Evolutionary conservation across 768 basidiomycete species (phyloP), one percentile per base, ranked within the genome.

Genomic region (Auricularia sp.): DNA sequence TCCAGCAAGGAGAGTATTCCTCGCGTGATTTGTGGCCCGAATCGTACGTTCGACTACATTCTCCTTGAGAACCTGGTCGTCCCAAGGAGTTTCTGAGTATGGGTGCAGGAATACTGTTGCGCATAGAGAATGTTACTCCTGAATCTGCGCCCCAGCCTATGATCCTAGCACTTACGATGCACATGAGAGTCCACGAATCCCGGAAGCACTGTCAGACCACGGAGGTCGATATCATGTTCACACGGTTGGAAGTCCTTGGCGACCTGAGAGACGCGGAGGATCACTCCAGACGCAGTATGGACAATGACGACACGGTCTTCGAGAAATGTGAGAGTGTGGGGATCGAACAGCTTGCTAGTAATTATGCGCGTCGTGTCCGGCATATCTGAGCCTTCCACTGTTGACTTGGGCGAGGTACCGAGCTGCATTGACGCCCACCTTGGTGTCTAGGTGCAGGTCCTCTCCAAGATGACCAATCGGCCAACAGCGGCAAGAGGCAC

Each of bases 141-240:
- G 37, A 44, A 29, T 29, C 29, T 29, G 29, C 29, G 29, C 29
- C 29, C 29, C 29, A 29, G 29, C 29, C 29, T 29, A 29, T 29
- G 29, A 29, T 29, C 29, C 29, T 47, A 54, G 18, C 29, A 72
- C 81, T 71, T 68, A 82, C 83, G 70, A 69, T 83, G 84, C 34
- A 85, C 84, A 69, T 85, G 84, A 0, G 76, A 73, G 66, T 85
- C 84, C 14, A 85, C 81, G 63, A 85, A 81, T 0, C 85, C 84
- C 11, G 85, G 85, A 3, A 85, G 73, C 3, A 87, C 74, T 3
- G 81, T 83, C 69, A 77, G 68, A 29, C 75, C 71, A 37, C 80
- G 71, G 42, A 84, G 72, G 71, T 85, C 82, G 56, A 83, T 73
- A 62, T 76, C 73, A 59, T 77, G 71, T 37, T 71, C 69, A 51